Base-by-base conservation (phyloP, 1,139 yeast species). In the Nadsonia commutata region DNA sequence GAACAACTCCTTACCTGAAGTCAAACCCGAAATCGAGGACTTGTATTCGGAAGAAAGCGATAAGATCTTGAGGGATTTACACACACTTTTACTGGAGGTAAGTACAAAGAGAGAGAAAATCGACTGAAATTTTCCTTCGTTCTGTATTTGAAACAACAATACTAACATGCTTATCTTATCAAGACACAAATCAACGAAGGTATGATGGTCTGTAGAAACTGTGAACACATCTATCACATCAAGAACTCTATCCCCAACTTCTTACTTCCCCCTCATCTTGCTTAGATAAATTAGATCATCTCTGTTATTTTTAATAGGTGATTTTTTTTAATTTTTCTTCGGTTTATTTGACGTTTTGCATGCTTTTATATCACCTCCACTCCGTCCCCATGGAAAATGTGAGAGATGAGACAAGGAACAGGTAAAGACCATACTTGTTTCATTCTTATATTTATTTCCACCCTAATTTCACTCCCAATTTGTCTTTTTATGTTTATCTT, bases 161-260 rank as follows among this genome's bases (percentile, higher is more conserved):
- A 21, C 41, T 37, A 41, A 45, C 48, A 18, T 31, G 20, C 18
- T 27, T 19, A 20, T 16, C 11, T 5, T 8, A 22, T 22, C 31
- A 37, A 56, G 60, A 88, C 96, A 1, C 86, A 80, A 51, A 83
- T 90, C 46, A 61, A 71, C 18, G 90, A 86, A 53, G 99, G 98
- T 2, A 76, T 78, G 55, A 86, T 90, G 97, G 67, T 70, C 17
- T 90, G 99, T 60, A 70, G 74, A 22, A 80, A 79, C 63, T 90
- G 99, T 60, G 78, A 76, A 1, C 97, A 90, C 60, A 69, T 82
- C 16, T 93, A 88, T 64, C 76, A 80, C 64, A 83, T 90, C 64
- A 88, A 88, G 64, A 88, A 86, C 67, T 77, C 90, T 46, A 86
- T 90, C 54, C 96, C 99, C 41, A 90, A 90, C 68, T 83, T 90